Conservation (phyloP, 306 rosid species). For the Carpinus fangiana region DNA sequence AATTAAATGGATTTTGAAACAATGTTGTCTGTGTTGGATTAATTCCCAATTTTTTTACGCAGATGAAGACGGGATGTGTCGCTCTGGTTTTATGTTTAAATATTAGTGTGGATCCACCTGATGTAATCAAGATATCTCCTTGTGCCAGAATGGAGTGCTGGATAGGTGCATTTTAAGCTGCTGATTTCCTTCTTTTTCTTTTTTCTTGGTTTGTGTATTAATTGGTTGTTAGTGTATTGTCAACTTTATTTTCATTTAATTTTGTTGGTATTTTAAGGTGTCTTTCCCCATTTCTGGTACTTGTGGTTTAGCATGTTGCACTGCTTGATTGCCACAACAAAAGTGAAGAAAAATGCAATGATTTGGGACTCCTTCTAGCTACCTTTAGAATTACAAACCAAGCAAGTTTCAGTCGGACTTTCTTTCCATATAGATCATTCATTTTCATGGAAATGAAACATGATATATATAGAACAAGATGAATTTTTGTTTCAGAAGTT, state of each 20-base stretch:
- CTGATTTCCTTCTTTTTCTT: slow-evolving; percentile 18
- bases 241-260: background rate
- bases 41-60: slow-evolving; percentile 55
- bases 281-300: background rate
- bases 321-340: slow-evolving; percentile 8
- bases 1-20: slow-evolving; percentile 18
- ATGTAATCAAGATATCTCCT: slow-evolving; percentile 96
- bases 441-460: background rate
- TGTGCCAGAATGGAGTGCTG: slow-evolving; percentile 99
- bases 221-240: slow-evolving; percentile 8
- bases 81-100: slow-evolving; percentile 96
- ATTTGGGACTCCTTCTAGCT: background rate
- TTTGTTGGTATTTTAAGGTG: background rate
- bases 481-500: background rate
- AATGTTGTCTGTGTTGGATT: slow-evolving; percentile 34
- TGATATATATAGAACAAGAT: background rate
- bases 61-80: slow-evolving; percentile 99
- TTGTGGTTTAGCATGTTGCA: background rate
- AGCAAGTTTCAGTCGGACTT: slow-evolving; percentile 7
- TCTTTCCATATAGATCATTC: background rate
- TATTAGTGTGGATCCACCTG: slow-evolving; percentile 97
- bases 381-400: background rate
- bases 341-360: slow-evolving; percentile 11
- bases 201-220: slow-evolving; percentile 6
- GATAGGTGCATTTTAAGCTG: slow-evolving; percentile 74